phyloP scores from a whole-genome alignment of 2,329 filamentous ascomycete genomes.

The Xylariaceae sp. region DNA sequence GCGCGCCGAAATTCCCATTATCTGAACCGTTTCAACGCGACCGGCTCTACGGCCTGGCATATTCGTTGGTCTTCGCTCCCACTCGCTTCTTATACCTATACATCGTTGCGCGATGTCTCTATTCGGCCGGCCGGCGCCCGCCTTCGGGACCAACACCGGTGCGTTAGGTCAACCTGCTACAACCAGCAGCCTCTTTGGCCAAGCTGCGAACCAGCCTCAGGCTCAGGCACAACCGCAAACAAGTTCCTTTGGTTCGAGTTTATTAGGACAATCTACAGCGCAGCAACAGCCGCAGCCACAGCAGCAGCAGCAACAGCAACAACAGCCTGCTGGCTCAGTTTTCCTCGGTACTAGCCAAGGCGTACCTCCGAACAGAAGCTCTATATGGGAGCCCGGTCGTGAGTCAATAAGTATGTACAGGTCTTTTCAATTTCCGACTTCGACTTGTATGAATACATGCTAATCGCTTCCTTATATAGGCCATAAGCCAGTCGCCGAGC shows the following conservation, averaged over 20 bases:
- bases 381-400: constrained; percentile 33
- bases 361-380: constrained; percentile 30
- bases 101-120: constrained; percentile 24
- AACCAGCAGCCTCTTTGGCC: constrained; percentile 40
- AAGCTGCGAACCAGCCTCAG: constrained; percentile 39
- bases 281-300: constrained; percentile 37
- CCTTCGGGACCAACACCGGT: constrained; percentile 26
- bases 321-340: constrained; percentile 40
- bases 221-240: constrained; percentile 29
- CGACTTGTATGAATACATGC: neutral
- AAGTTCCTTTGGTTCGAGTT: constrained; percentile 31
- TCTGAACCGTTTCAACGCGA: neutral
- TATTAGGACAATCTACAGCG: constrained; percentile 33
- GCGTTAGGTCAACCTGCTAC: constrained; percentile 21
- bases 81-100: neutral
- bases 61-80: neutral
- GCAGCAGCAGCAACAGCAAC: constrained; percentile 35
- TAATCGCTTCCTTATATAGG: constrained; percentile 39
- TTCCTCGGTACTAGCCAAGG: constrained; percentile 42
- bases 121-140: constrained; percentile 23
- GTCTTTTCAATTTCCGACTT: neutral
- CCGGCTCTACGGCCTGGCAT: neutral
- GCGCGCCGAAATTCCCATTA: neutral
- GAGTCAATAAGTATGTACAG: constrained; percentile 30
- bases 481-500: constrained; percentile 70